These are phyloP conservation scores for Lasiodiplodia gonubiensis DNA, from an alignment of 2,329 filamentous ascomycete species.

Conservation along the genomic window DNA sequence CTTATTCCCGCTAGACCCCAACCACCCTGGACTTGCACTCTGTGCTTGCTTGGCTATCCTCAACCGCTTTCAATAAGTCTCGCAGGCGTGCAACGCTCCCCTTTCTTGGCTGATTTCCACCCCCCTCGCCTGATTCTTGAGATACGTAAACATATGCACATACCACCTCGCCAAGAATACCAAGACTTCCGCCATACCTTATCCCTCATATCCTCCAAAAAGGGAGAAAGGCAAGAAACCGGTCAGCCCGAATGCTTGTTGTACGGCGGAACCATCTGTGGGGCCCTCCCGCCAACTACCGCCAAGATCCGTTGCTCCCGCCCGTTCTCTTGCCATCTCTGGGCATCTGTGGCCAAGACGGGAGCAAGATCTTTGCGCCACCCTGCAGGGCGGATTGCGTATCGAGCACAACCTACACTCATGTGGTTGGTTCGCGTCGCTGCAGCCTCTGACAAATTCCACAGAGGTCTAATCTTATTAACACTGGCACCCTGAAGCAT, in stretches of 20 bases:
- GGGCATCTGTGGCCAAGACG: slow-evolving; percentile 10
- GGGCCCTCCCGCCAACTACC: not conserved
- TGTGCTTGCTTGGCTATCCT: not conserved
- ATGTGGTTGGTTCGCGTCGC: not conserved
- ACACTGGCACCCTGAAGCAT: too few relatives aligned
- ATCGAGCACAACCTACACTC: not conserved
- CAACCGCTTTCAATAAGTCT: not conserved
- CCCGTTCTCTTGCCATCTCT: not conserved
- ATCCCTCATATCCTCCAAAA: not conserved
- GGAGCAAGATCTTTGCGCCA: not conserved
- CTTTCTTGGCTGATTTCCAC: slow-evolving; percentile 6
- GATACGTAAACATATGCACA: not conserved
- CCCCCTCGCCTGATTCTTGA: not conserved
- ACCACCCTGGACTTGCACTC: not conserved
- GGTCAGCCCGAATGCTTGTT: not conserved
- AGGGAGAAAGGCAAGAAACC: not conserved
- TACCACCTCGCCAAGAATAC: slow-evolving; percentile 16
- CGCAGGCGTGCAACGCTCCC: not conserved
- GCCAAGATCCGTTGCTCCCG: not conserved
- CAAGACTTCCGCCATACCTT: slow-evolving; percentile 16
- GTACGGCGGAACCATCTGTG: not conserved
- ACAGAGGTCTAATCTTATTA: too few relatives aligned
- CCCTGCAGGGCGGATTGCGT: not conserved
- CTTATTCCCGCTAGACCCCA: not conserved
- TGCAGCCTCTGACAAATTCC: not conserved